These are phyloP conservation scores for Halenospora varia DNA, from an alignment of 495 filamentous ascomycete genomes.

Conservation along the genomic window DNA sequence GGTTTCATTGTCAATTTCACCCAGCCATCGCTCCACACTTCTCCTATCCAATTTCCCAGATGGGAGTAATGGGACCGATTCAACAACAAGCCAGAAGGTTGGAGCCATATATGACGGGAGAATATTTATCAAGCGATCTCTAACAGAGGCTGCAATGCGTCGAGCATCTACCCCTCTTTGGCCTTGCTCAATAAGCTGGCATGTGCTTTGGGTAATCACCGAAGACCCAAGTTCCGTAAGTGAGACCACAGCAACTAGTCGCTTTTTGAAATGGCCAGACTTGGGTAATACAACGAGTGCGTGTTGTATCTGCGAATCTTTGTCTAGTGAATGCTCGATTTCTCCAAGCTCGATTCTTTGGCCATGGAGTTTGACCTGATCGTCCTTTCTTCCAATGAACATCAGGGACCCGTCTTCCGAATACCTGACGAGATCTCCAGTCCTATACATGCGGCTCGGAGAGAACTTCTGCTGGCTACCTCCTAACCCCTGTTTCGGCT, in stretches of 20 bases:
- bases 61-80: conserved; percentile 3
- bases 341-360: conserved; percentile 29
- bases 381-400: conserved; percentile 28
- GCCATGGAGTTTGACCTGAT: conserved; percentile 29
- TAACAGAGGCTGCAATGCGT: background rate
- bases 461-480: conserved; percentile 12
- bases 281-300: conserved; percentile 31
- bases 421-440: conserved; percentile 22
- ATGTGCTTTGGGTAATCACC: background rate
- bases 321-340: conserved; percentile 42
- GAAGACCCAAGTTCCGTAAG: conserved; percentile 7
- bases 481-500: conserved; percentile 27
- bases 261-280: conserved; percentile 6
- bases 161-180: background rate
- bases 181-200: background rate
- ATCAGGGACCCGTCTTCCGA: conserved; percentile 38
- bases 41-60: conserved; percentile 10
- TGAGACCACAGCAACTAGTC: background rate
- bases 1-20: conserved; percentile 1
- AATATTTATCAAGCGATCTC: background rate
- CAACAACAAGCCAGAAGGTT: conserved; percentile 7
- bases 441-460: conserved; percentile 56
- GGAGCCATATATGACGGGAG: conserved; percentile 28
- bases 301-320: conserved; percentile 34
- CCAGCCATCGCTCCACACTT: background rate